Conservation (phyloP, 2,329 filamentous ascomycete genomes). For the Rugonectria rugulosa region DNA sequence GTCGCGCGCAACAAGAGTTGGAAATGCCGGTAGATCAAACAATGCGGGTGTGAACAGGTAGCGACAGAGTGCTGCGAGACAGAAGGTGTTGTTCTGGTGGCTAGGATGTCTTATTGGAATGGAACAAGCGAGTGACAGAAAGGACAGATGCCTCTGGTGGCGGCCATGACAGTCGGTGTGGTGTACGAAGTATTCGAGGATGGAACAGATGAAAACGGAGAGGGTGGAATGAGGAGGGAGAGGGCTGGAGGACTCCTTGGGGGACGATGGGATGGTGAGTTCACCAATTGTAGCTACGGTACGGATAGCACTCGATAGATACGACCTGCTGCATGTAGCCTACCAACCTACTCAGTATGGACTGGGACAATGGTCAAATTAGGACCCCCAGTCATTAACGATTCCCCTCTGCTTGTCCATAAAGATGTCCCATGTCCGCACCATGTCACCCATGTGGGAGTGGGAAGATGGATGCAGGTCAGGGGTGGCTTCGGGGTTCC, state of each 20-base stretch:
- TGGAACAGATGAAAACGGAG: slow-evolving; percentile 19
- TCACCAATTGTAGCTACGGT: not conserved
- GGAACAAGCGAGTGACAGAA: slow-evolving; percentile 31
- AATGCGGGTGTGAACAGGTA: no score
- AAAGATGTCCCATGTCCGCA: slow-evolving; percentile 23
- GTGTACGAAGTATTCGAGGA: no score
- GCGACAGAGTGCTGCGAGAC: slow-evolving; percentile 1
- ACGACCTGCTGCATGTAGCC: no score
- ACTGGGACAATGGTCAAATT: not conserved
- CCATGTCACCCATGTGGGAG: slow-evolving; percentile 27
- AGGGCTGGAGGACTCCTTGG: not conserved
- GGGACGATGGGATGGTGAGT: slow-evolving; percentile 2
- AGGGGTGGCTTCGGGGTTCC: slow-evolving; percentile 16
- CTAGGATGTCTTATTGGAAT: slow-evolving; percentile 27
- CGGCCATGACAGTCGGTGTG: slow-evolving; percentile 26
- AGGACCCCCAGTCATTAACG: not conserved
- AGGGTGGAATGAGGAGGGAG: slow-evolving; percentile 23
- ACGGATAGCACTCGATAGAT: not conserved
- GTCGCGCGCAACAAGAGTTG: not conserved
- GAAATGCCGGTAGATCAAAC: not conserved
- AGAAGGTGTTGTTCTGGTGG: not conserved
- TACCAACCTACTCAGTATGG: slow-evolving; percentile 8
- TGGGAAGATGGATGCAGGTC: slow-evolving; percentile 20
- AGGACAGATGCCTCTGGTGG: slow-evolving; percentile 12
- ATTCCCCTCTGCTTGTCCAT: slow-evolving; percentile 6